Evolutionary conservation across 371 early-diverging fungal species (phyloP).

Genomic region (Mortierella sp.): DNA sequence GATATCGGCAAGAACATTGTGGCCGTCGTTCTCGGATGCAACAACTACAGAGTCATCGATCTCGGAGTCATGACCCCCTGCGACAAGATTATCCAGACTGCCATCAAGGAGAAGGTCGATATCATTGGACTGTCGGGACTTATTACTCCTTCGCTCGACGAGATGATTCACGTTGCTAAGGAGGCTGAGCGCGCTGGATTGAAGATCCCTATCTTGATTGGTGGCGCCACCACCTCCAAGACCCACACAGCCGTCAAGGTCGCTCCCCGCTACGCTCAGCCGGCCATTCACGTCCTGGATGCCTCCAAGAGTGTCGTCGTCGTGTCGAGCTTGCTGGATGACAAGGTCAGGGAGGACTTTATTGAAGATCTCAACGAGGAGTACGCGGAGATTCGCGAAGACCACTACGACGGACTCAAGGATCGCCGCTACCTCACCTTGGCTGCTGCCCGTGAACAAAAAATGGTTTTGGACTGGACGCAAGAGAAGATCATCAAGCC

Average conservation of each 20-base stretch:
- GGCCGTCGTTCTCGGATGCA: slow-evolving; percentile 95
- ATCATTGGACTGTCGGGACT: slow-evolving; percentile 92
- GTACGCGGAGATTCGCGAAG: slow-evolving; percentile 93
- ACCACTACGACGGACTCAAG: slow-evolving; percentile 92
- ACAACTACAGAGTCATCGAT: slow-evolving; percentile 94
- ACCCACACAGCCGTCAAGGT: slow-evolving; percentile 97
- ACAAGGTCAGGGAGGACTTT: slow-evolving; percentile 82
- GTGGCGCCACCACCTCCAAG: slow-evolving; percentile 96
- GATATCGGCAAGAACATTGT: slow-evolving; percentile 95
- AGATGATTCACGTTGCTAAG: slow-evolving; percentile 95
- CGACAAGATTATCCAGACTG: slow-evolving; percentile 89
- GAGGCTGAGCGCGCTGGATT: slow-evolving; percentile 91
- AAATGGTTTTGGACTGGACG: slow-evolving; percentile 77
- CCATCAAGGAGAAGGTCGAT: slow-evolving; percentile 90
- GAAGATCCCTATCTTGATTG: slow-evolving; percentile 91
- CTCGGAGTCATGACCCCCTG: slow-evolving; percentile 95
- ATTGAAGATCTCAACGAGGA: slow-evolving; percentile 90
- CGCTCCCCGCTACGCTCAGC: slow-evolving; percentile 83
- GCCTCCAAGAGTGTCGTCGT: slow-evolving; percentile 87
- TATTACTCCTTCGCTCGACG: slow-evolving; percentile 95
- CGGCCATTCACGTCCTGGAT: slow-evolving; percentile 83
- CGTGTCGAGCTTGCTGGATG: slow-evolving; percentile 87
- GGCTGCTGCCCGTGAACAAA: slow-evolving; percentile 76
- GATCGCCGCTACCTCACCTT: slow-evolving; percentile 82
- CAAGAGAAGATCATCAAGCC: slow-evolving; percentile 79